These are phyloP conservation scores for Cordyceps javanica DNA, from an alignment of 2,329 filamentous ascomycete species.

Conservation along the genomic window DNA sequence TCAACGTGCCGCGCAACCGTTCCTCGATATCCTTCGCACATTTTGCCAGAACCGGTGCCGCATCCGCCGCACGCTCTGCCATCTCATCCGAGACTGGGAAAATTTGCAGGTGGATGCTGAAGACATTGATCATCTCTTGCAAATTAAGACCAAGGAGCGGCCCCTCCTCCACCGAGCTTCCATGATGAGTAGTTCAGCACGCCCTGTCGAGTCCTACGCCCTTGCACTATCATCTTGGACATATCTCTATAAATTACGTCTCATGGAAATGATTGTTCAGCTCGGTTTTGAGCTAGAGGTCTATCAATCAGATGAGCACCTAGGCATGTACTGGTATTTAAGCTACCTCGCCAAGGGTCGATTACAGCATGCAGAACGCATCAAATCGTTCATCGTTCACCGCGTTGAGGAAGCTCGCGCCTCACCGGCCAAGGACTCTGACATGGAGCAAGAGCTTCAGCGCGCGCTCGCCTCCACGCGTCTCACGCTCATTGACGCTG, in stretches of 20 bases:
- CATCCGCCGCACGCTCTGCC: slow-evolving; percentile 80
- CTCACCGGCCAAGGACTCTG: slow-evolving; percentile 17
- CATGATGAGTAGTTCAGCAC: slow-evolving; percentile 22
- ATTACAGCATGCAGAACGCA: slow-evolving; percentile 64
- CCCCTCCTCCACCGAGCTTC: slow-evolving; percentile 44
- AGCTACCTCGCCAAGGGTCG: slow-evolving; percentile 65
- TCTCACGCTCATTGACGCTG: slow-evolving; percentile 57
- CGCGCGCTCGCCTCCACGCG: slow-evolving; percentile 51
- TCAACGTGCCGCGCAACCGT: slow-evolving; percentile 58
- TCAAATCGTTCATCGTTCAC: slow-evolving; percentile 57
- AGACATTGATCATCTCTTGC: slow-evolving; percentile 64
- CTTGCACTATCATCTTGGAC: slow-evolving; percentile 82
- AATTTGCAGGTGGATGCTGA: slow-evolving; percentile 75
- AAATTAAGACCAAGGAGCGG: slow-evolving; percentile 53
- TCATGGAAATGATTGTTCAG: slow-evolving; percentile 82
- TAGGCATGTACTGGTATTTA: slow-evolving; percentile 88
- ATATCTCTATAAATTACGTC: slow-evolving; percentile 81
- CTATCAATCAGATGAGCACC: slow-evolving; percentile 79
- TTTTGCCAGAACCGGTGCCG: slow-evolving; percentile 88
- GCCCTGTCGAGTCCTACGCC: slow-evolving; percentile 48
- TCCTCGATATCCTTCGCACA: slow-evolving; percentile 76
- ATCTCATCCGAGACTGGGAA: slow-evolving; percentile 79
- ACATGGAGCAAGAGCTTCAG: slow-evolving; percentile 37
- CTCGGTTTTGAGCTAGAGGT: slow-evolving; percentile 91
- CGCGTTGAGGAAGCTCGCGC: slow-evolving; percentile 26